These are phyloP conservation scores for Ligustrum vulgare DNA, from an alignment of 257 asterid species.

Conservation along the genomic window DNA sequence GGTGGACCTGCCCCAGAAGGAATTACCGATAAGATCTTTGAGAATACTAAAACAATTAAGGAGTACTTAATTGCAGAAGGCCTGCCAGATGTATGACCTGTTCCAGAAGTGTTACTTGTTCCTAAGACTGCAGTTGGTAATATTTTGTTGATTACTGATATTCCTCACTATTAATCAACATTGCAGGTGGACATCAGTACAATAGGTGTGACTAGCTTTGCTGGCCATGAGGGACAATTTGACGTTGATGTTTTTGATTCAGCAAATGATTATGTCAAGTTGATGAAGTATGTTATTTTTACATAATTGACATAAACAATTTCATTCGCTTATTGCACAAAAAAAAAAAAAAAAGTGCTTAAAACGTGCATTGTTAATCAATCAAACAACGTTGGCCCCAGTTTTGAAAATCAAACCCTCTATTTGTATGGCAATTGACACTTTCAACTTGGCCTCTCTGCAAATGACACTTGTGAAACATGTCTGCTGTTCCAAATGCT, in stretches of 20 bases:
- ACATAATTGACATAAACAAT: slow-evolving; percentile 5
- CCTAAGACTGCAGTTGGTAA: background rate
- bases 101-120: slow-evolving; percentile 1
- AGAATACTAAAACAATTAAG: slow-evolving; percentile 85
- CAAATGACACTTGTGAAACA: background rate
- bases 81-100: slow-evolving; percentile 80
- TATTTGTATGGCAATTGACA: background rate
- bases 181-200: slow-evolving; percentile 80
- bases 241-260: slow-evolving; percentile 95
- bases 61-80: slow-evolving; percentile 94
- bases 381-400: background rate
- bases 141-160: background rate
- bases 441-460: background rate
- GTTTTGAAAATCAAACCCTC: background rate
- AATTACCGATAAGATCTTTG: slow-evolving; percentile 78
- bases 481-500: background rate
- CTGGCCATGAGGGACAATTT: slow-evolving; percentile 85
- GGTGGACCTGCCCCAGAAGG: slow-evolving; percentile 99
- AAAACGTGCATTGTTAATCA: no score
- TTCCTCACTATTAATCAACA: slow-evolving; percentile 21
- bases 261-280: slow-evolving; percentile 80
- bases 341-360: no score
- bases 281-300: slow-evolving; percentile 78
- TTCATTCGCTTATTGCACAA: background rate
- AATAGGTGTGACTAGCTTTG: slow-evolving; percentile 62